phyloP scores from a whole-genome alignment of 768 basidiomycete species.

The Xerocomus brunneocitrinus region DNA sequence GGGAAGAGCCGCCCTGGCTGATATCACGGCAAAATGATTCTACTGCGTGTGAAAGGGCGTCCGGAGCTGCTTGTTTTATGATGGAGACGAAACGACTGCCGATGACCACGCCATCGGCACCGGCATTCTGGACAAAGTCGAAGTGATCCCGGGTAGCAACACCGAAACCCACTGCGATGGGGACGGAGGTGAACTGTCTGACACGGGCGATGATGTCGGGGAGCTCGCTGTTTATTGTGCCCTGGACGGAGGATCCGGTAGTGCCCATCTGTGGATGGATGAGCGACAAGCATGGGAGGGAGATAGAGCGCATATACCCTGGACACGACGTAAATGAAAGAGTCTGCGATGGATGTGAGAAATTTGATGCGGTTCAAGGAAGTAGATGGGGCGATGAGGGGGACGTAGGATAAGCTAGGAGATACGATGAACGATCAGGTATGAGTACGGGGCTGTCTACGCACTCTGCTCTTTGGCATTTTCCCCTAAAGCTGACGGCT shows the following conservation, averaged over 20 bases:
- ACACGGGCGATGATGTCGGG: slow-evolving; percentile 84
- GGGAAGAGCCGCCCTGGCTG: slow-evolving; percentile 37
- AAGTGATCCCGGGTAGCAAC: slow-evolving; percentile 89
- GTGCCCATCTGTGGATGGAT: slow-evolving; percentile 79
- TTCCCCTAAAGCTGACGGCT: slow-evolving; percentile 82
- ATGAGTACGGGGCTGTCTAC: slow-evolving; percentile 26
- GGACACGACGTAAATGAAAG: slow-evolving; percentile 98
- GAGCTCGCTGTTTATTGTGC: slow-evolving; percentile 67
- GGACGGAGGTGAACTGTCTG: slow-evolving; percentile 69
- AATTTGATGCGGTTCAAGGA: slow-evolving; percentile 84
- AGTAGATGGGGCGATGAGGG: slow-evolving; percentile 93
- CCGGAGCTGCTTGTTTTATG: slow-evolving; percentile 61
- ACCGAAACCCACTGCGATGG: slow-evolving; percentile 95
- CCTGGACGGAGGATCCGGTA: slow-evolving; percentile 82
- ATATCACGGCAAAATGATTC: slow-evolving; percentile 75
- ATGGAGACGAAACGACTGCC: slow-evolving; percentile 82
- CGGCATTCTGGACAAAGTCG: slow-evolving; percentile 74
- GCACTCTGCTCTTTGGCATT: slow-evolving; percentile 77
- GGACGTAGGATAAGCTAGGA: slow-evolving; percentile 85
- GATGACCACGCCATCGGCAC: slow-evolving; percentile 94
- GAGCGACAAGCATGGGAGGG: neutral
- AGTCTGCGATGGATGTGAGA: slow-evolving; percentile 89
- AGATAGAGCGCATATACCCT: slow-evolving; percentile 49
- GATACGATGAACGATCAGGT: slow-evolving; percentile 2
- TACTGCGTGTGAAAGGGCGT: slow-evolving; percentile 48